Percentiles rank a stretch among this genome's conserved stretches.
phyloP scores from a whole-genome alignment of 75 land plant species.

The Selaginella moellendorffii region DNA sequence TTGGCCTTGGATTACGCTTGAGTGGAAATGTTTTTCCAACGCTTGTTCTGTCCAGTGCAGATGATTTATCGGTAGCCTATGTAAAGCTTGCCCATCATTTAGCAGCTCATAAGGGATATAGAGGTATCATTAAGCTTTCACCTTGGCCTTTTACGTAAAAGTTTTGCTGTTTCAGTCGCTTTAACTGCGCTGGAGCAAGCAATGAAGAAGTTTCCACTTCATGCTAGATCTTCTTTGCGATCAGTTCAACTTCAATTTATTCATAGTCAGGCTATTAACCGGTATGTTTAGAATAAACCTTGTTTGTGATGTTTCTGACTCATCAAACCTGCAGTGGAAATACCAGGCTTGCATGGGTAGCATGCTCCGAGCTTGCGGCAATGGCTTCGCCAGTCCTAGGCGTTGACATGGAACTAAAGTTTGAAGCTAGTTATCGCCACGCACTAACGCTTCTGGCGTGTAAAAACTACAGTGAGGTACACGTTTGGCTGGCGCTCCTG shows the following conservation, averaged over 20 bases:
- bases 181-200: constrained; percentile 62
- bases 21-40: neutral
- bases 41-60: constrained; percentile 33
- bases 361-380: constrained; percentile 55
- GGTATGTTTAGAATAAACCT: too few relatives aligned
- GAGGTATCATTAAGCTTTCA: constrained; percentile 26
- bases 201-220: constrained; percentile 50
- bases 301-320: too few relatives aligned
- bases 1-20: constrained; percentile 2
- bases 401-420: constrained; percentile 83
- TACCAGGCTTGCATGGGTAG: constrained; percentile 56
- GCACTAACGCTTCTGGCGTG: constrained; percentile 84
- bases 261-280: constrained; percentile 75
- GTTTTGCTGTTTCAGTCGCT: constrained; percentile 43
- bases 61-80: constrained; percentile 56
- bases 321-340: constrained; percentile 70
- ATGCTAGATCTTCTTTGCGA: constrained; percentile 49
- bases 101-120: constrained; percentile 64
- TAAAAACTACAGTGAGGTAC: constrained; percentile 67
- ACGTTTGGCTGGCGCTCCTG: too few relatives aligned
- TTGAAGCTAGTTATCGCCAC: constrained; percentile 55
- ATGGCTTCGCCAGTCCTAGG: constrained; percentile 62
- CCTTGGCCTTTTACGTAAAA: too few relatives aligned
- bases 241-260: constrained; percentile 58
- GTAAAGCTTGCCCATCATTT: constrained; percentile 78